These are phyloP conservation scores for Triglochin maritima DNA, from an alignment of 106 monocot species.

Conservation along the genomic window DNA sequence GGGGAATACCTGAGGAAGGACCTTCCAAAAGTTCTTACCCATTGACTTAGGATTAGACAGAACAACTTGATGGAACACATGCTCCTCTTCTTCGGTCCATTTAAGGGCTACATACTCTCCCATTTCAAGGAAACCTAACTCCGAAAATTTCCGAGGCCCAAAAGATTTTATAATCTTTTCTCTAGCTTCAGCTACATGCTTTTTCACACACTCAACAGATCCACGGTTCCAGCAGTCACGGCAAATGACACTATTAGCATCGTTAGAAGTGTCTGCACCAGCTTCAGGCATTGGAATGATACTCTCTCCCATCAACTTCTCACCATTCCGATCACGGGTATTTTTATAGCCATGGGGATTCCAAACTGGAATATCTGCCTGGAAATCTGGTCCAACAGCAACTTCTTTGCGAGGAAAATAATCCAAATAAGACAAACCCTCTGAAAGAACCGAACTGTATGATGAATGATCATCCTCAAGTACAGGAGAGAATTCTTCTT, in stretches of 20 bases:
- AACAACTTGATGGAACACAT: conserved; percentile 57
- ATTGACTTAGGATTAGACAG: conserved; percentile 50
- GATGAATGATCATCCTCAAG: conserved; percentile 1
- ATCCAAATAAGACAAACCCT: conserved; percentile 27
- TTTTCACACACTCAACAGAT: conserved; percentile 48
- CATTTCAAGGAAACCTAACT: conserved; percentile 66
- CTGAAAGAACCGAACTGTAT: conserved; percentile 4
- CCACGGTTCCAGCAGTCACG: conserved; percentile 56
- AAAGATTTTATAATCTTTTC: conserved; percentile 24
- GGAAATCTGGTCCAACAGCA: conserved; percentile 48
- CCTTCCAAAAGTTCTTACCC: conserved; percentile 43
- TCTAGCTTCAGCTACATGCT: conserved; percentile 63
- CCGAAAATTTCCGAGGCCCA: conserved; percentile 42
- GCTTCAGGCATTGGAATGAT: conserved; percentile 33
- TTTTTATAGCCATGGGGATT: background rate
- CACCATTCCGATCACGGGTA: conserved; percentile 13
- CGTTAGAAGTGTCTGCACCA: conserved; percentile 1
- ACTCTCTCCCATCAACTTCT: conserved; percentile 30
- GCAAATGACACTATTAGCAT: background rate
- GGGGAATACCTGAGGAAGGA: conserved; percentile 9
- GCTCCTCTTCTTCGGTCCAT: conserved; percentile 79
- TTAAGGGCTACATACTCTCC: conserved; percentile 65
- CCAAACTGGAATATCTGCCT: conserved; percentile 42
- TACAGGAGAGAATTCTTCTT: background rate
- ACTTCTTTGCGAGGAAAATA: conserved; percentile 31